Base-by-base conservation (phyloP, 768 basidiomycete species). In the Macrolepiota dolichaula region DNA sequence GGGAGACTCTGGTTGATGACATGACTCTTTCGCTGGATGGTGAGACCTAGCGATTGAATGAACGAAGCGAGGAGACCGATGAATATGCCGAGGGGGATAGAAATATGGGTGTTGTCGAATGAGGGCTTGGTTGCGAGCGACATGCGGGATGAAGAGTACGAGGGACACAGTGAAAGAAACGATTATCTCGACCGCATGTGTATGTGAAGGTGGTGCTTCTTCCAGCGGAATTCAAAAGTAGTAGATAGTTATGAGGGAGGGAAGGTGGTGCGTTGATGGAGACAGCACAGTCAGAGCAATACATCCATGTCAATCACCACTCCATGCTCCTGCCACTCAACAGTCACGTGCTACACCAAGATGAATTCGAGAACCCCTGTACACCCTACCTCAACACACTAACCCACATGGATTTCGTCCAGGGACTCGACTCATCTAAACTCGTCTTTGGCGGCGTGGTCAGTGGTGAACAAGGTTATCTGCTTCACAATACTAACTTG, bases 1-100 rank as follows among this genome's bases (percentile, higher is more conserved):
- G 93, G 92, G 11, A 89, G 79, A 2, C 76, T 73, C 66, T 93
- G 90, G 69, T 96, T 92, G 53, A 88, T 75, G 52, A 96, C 83
- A 80, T 98, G 95, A 66, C 91, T 93, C 78, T 96, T 94, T 62
- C 95, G 87, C 71, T 96, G 95, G 58, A 98, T 87, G 25, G 95
- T 96, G 44, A 98, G 81, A 19, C 94, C 94, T 10, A 95, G 78
- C 22, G 90, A 92, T 73, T 96, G 94, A n/a, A 96, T 79, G 69
- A 91, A 92, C 4, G 89, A 92, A 15, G 93, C 91, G 12, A 93
- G 71, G 42, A 97, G 83, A 25, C 94, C 94, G 59, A 80, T 76
- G 62, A 77, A 61, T 54, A 85, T 84, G 40, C 82, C 83, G 38
- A 82, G 73, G 53, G 79, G 77, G 67, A 85, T 83, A 50, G 80